phyloP scores from a whole-genome alignment of 306 rosid species.

The Boehmeria nivea region DNA sequence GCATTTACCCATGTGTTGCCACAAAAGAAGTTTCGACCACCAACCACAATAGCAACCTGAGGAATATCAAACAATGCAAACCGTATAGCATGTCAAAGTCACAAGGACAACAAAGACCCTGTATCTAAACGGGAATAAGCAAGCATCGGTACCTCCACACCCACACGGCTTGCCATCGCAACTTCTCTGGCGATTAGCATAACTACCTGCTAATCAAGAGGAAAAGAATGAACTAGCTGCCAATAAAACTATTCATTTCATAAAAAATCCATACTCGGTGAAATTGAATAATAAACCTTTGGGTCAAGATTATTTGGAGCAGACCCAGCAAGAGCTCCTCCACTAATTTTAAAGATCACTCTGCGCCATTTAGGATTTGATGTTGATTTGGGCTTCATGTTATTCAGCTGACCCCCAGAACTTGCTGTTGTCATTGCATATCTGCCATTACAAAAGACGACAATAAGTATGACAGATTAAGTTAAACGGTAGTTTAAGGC shows the following conservation, averaged over 20 bases:
- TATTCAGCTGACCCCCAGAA: slow-evolving; percentile 53
- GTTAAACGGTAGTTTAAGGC: no score
- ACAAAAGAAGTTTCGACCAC: slow-evolving; percentile 92
- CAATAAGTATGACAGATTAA: no score
- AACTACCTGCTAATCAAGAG: slow-evolving; percentile 51
- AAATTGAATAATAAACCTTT: slow-evolving; percentile 48
- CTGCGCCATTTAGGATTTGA: slow-evolving; percentile 74
- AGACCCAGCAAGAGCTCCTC: slow-evolving; percentile 83
- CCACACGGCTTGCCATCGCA: slow-evolving; percentile 70
- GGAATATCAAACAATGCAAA: slow-evolving; percentile 13
- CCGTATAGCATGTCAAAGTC: slow-evolving; percentile 20
- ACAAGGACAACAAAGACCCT: slow-evolving; percentile 8
- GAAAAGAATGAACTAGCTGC: slow-evolving; percentile 18
- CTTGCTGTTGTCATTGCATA: slow-evolving; percentile 44
- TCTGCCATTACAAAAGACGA: slow-evolving; percentile 33
- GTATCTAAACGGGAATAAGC: slow-evolving; percentile 18
- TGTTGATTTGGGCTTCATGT: slow-evolving; percentile 56
- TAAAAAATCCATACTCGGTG: slow-evolving; percentile 10
- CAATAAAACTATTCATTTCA: slow-evolving; percentile 1
- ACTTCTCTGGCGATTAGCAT: slow-evolving; percentile 79
- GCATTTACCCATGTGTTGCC: slow-evolving; percentile 88
- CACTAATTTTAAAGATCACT: slow-evolving; percentile 91
- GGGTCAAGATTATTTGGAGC: slow-evolving; percentile 78
- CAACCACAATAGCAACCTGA: slow-evolving; percentile 89
- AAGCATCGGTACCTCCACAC: slow-evolving; percentile 68